Percentiles rank a stretch among this genome's conserved stretches.
Conservation (phyloP, 2,329 filamentous ascomycete genomes). For the Sclerotinia spermophila region DNA sequence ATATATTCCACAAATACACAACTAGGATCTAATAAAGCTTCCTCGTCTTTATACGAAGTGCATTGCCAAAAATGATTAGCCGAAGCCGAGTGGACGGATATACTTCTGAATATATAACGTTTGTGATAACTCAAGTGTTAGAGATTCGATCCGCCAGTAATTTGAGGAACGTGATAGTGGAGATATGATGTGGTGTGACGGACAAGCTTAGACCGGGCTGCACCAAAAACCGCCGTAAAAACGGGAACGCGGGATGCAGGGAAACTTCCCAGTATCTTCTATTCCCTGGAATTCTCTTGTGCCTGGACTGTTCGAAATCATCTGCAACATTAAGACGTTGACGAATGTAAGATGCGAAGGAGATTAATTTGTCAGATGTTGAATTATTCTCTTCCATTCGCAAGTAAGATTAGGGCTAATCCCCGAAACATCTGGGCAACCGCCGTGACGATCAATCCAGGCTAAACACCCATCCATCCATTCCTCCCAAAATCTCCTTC, state of each 20-base stretch:
- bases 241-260: conserved; percentile 1
- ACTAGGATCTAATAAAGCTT: neutral
- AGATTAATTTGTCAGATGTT: neutral
- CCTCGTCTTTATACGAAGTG: too few relatives aligned
- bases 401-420: neutral
- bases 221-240: neutral
- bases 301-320: neutral
- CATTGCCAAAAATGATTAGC: neutral
- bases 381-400: neutral
- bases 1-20: neutral
- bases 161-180: neutral
- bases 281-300: neutral
- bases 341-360: neutral
- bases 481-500: neutral
- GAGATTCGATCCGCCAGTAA: neutral
- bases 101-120: neutral
- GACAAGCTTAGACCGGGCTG: neutral
- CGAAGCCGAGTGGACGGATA: neutral
- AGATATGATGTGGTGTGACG: neutral
- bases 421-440: neutral
- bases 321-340: neutral
- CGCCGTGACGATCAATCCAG: neutral
- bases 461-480: neutral
- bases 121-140: neutral
- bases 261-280: conserved; percentile 1